A percentile compares a stretch with the other conserved stretches of the same genome.
These are phyloP conservation scores for Penicillium waksmanii DNA, from an alignment of 495 filamentous ascomycete genomes.

Conservation along the genomic window DNA sequence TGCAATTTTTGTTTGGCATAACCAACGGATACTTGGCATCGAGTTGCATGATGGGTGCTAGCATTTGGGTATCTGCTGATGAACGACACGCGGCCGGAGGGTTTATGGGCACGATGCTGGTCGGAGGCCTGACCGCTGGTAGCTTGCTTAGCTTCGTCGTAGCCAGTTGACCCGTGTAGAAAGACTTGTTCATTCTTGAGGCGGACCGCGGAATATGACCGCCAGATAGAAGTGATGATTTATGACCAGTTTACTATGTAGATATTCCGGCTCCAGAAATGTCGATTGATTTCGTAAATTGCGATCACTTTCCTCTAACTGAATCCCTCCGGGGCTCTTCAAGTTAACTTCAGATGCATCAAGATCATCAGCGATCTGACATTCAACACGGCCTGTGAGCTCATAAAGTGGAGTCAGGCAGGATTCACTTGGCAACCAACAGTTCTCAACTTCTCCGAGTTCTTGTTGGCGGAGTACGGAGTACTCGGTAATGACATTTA, in stretches of 20 bases:
- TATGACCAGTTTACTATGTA: background rate
- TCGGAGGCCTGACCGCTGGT: constrained; percentile 79
- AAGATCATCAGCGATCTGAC: too few species aligned
- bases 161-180: constrained; percentile 39
- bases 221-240: constrained; percentile 5
- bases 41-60: constrained; percentile 88
- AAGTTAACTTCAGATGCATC: too few species aligned
- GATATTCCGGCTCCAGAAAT: too few species aligned
- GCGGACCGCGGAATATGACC: background rate
- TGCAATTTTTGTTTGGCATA: constrained; percentile 82
- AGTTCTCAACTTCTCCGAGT: constrained; percentile 10
- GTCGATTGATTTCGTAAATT: too few species aligned
- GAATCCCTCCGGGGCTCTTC: too few species aligned
- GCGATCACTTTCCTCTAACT: too few species aligned
- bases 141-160: constrained; percentile 87
- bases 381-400: background rate
- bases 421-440: constrained; percentile 35
- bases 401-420: background rate
- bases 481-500: background rate
- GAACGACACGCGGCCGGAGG: constrained; percentile 89
- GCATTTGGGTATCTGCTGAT: constrained; percentile 72
- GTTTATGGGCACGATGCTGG: constrained; percentile 90
- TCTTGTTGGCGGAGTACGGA: background rate
- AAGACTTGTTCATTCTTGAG: background rate
- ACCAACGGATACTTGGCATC: constrained; percentile 86